Percentiles rank a stretch among this genome's conserved stretches.
Evolutionary conservation across 805 yeast genomes (phyloP).

Genomic region (Wickerhamomyces hampshirensis): DNA sequence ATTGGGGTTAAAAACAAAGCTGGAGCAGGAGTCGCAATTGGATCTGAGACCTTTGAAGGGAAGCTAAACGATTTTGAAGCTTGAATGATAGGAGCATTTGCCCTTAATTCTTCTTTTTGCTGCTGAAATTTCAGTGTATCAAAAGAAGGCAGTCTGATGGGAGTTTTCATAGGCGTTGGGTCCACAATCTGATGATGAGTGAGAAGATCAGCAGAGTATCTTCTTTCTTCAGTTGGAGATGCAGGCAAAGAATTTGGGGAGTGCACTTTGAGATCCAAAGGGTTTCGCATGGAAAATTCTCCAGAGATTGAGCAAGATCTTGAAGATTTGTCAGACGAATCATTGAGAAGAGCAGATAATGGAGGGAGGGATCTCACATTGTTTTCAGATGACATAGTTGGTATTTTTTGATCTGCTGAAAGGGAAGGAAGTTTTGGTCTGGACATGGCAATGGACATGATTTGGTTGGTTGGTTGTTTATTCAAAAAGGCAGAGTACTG

Average conservation of each 20-base stretch:
- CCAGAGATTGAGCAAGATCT: conserved; percentile 2
- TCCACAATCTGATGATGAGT: conserved; percentile 4
- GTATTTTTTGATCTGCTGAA: conserved; percentile 2
- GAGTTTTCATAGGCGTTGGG: conserved; percentile 14
- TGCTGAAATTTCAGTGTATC: conserved; percentile 20
- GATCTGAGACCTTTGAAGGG: conserved; percentile 3
- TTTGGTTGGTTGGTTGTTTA: background rate
- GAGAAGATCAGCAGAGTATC: conserved; percentile 5
- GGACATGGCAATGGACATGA: conserved; percentile 18
- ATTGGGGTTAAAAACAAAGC: conserved; percentile 8
- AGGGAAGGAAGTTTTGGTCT: conserved; percentile 17
- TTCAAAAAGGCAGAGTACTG: background rate
- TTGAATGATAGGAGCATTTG: background rate
- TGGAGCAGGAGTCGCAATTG: conserved; percentile 8
- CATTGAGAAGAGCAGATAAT: conserved; percentile 12
- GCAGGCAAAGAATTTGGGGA: conserved; percentile 11
- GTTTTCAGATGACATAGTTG: background rate
- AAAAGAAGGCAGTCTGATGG: conserved; percentile 24
- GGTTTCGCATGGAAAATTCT: background rate
- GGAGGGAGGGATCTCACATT: conserved; percentile 15
- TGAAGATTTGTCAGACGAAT: conserved; percentile 3
- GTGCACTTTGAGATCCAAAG: conserved; percentile 2
- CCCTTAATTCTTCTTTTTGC: background rate
- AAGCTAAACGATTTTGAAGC: conserved; percentile 9
- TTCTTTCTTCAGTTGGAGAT: conserved; percentile 10